Evolutionary conservation across 257 asterid species (phyloP), one percentile per base, ranked within the genome.

Genomic region (Solanum arcanum): DNA sequence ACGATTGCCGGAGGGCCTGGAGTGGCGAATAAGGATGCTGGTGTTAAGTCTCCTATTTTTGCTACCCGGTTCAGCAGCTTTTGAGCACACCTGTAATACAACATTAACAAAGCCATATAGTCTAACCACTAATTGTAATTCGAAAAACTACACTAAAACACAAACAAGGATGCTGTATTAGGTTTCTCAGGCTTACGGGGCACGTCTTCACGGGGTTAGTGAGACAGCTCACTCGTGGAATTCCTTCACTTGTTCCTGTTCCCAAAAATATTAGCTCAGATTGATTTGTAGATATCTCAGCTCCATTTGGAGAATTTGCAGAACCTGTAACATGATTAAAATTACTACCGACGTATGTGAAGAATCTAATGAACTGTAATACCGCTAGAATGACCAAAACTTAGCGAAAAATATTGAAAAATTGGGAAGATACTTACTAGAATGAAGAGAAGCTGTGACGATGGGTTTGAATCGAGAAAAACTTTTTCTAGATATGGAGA

Each of bases 201-300:
- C 99, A 97, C 87, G 90, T 88, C 88, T 91, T 93, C 78, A 90
- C 37, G 88, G 96, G 95, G 87, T 96, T 87, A 47, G 99, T 96
- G 86, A 97, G 99, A 93, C 99, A 97, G 94, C 99, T 97, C 87
- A 97, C 98, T 9, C 99, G 98, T 7, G 99, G 99, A 89, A 97
- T 95, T 88, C 99, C 99, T 91, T 97, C 98, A 90, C 99, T 97
- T 84, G 99, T 97, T 84, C 98, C 99, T 16, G 99, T 96, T 85
- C 99, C 99, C 14, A 94, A 35, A 86, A 97, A 97, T 75, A 96
- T 86, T 86, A 97, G 91, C 89, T 97, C 99, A 31, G 99, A 91
- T 89, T 94, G 93, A 60, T 87, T 90, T 35, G 86, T 56, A 13
- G 92, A 86, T 75, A 86, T 70, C 56, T 90, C 87, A 68, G 89